Percentiles rank a stretch among this genome's conserved stretches.
These are phyloP conservation scores for Penicillium cataractarum DNA, from an alignment of 495 filamentous ascomycete species.

Conservation along the genomic window DNA sequence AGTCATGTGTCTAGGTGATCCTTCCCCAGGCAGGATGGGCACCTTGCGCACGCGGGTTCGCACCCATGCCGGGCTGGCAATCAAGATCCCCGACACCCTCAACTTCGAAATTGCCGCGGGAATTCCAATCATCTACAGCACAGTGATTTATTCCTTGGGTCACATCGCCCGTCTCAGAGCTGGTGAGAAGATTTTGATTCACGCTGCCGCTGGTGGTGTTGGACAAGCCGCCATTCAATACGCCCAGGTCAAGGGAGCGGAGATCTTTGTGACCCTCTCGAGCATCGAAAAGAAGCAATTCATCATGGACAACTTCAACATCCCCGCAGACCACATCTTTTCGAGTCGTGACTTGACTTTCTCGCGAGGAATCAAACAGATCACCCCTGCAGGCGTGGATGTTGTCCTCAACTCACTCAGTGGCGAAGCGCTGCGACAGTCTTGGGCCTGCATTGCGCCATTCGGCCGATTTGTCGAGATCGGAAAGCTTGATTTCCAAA, in stretches of 20 bases:
- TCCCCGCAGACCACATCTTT: slow-evolving; percentile 7
- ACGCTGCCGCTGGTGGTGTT: slow-evolving; percentile 10
- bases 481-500: slow-evolving; percentile 20
- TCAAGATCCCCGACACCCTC: background rate
- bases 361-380: background rate
- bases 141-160: background rate
- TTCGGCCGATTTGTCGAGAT: slow-evolving; percentile 29
- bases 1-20: background rate
- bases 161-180: background rate
- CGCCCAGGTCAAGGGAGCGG: slow-evolving; percentile 2
- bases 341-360: slow-evolving; percentile 3
- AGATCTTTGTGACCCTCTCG: background rate
- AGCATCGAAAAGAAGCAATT: background rate
- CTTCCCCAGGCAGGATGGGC: background rate
- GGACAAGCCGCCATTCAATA: slow-evolving; percentile 3
- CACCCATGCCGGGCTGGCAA: background rate
- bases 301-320: background rate
- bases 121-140: background rate
- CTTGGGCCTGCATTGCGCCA: slow-evolving; percentile 28
- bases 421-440: slow-evolving; percentile 27
- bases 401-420: slow-evolving; percentile 29
- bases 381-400: background rate
- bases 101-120: slow-evolving; percentile 4
- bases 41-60: background rate
- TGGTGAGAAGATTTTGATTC: slow-evolving; percentile 8